Base-by-base conservation (phyloP, 2,329 filamentous ascomycete species). In the Orbilia oligospora region DNA sequence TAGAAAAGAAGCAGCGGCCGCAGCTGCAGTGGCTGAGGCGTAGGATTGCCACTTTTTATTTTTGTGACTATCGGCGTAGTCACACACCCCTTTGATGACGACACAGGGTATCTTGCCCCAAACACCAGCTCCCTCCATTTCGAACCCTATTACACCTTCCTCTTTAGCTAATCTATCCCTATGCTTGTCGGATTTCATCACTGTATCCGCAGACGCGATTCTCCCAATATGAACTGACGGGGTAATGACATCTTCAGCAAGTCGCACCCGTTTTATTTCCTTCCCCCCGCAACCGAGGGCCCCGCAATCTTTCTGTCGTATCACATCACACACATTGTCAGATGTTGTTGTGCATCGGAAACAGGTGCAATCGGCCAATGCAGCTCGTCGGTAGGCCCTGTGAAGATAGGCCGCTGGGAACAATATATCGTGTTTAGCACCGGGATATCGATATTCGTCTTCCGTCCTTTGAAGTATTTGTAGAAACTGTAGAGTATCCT, bases 31-130 rank as follows among this genome's bases (percentile, higher is more conserved):
- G 0, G 79, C 80, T 0, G 83, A 81, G 16, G 83, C 83, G 80
- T 83, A 84, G 0, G n/a, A 18, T 46, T 84, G 83, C 82, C 82
- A 84, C 0, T 12, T 51, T 30, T 82, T 81, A 46, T 80, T 82
- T 65, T 84, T 83, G 61, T 84, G 83, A 36, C 82, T 82, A 67
- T 84, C 83, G 0, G 83, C 81, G 68, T 84, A 84, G 72, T 84
- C 82, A 64, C 80, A 82, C 8, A 83, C 82, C 12, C 83, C 82
- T 65, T 83, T 83, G 55, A 84, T 82, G 4, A 84, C 75, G 1
- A 84, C n/a, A 20, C 69, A 80, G 0, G 81, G 80, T 8, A 82
- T 41, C n/a, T 72, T 65, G 18, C 82, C 81, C 81, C 81, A 83
- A 2, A 82, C 75, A 12, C 83, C 83, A 1, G 81, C 82, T 1